A percentile compares a stretch with the other conserved stretches of the same genome.
phyloP scores from a whole-genome alignment of 352 stramenopile genomes.

The Phytophthora quininea region DNA sequence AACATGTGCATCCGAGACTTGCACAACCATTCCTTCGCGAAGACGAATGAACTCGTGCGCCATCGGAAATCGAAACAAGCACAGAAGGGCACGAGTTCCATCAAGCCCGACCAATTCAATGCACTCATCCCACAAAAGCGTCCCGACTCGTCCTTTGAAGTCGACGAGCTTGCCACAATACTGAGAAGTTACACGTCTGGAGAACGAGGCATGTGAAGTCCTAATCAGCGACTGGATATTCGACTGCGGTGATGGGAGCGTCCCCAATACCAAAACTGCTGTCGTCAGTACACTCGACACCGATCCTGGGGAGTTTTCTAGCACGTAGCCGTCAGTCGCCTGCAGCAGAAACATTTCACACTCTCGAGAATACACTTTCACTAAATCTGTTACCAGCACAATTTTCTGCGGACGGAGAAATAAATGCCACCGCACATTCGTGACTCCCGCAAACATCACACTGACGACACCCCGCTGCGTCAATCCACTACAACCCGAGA shows the following conservation, averaged over 20 bases:
- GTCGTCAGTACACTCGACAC: conserved; percentile 12
- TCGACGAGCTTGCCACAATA: conserved; percentile 32
- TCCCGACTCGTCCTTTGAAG: conserved; percentile 40
- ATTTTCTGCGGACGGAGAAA: conserved; percentile 52
- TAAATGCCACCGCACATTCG: conserved; percentile 44
- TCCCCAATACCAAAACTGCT: conserved; percentile 37
- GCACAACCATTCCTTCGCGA: conserved; percentile 33
- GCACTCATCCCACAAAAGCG: conserved; percentile 50
- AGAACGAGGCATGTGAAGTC: conserved; percentile 11
- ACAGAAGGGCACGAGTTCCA: conserved; percentile 33
- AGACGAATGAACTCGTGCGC: conserved; percentile 35
- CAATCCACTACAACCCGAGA: not conserved
- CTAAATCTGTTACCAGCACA: conserved; percentile 62
- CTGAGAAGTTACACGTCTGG: conserved; percentile 6
- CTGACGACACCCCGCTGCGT: conserved; percentile 44
- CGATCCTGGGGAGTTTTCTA: not conserved
- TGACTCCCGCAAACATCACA: conserved; percentile 53
- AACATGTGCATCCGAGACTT: conserved; percentile 35
- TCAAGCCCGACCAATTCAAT: conserved; percentile 36
- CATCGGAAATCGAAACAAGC: conserved; percentile 45
- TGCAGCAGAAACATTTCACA: conserved; percentile 70
- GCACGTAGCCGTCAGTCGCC: conserved; percentile 24
- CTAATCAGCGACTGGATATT: conserved; percentile 9
- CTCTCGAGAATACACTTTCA: conserved; percentile 70
- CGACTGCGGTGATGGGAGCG: not conserved